Percentiles rank a stretch among this genome's conserved stretches.
Evolutionary conservation across 169 alveolate genomes (phyloP).

Genomic region (Toxoplasma gondii): DNA sequence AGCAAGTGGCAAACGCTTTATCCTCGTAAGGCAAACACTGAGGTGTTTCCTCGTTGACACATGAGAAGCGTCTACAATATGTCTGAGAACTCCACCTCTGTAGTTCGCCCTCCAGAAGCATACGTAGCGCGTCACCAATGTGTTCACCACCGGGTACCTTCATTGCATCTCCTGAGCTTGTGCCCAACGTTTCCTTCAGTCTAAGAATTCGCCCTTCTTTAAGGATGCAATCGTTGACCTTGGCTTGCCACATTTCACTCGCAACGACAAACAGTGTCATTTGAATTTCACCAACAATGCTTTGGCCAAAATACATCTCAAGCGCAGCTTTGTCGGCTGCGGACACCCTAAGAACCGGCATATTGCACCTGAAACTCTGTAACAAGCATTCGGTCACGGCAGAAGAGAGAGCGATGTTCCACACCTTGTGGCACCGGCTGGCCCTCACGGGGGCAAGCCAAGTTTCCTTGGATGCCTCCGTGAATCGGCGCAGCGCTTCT

Average conservation of each 20-base stretch:
- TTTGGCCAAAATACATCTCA: not conserved
- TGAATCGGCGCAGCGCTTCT: not conserved
- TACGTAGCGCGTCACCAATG: not conserved
- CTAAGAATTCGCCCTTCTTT: not conserved
- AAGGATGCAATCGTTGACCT: not conserved
- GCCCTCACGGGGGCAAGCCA: not conserved
- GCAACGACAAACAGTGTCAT: not conserved
- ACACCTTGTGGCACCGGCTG: not conserved
- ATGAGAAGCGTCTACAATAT: not conserved
- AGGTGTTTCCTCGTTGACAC: not conserved
- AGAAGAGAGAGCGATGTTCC: not conserved
- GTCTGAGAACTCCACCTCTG: not conserved
- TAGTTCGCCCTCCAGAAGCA: not conserved
- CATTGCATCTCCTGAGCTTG: not conserved
- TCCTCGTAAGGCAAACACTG: not conserved
- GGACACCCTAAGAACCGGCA: not conserved
- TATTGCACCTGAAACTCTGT: not conserved
- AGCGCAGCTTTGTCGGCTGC: not conserved
- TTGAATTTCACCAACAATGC: not conserved
- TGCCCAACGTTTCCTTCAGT: not conserved
- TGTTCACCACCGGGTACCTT: not conserved
- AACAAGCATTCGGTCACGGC: not conserved
- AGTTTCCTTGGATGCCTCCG: not conserved
- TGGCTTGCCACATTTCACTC: slow-evolving; percentile 33
- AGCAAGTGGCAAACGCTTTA: not conserved